Evolutionary conservation across 441 rosid genomes (phyloP), one percentile per base, ranked within the genome.

Genomic region (Jatropha multifida): DNA sequence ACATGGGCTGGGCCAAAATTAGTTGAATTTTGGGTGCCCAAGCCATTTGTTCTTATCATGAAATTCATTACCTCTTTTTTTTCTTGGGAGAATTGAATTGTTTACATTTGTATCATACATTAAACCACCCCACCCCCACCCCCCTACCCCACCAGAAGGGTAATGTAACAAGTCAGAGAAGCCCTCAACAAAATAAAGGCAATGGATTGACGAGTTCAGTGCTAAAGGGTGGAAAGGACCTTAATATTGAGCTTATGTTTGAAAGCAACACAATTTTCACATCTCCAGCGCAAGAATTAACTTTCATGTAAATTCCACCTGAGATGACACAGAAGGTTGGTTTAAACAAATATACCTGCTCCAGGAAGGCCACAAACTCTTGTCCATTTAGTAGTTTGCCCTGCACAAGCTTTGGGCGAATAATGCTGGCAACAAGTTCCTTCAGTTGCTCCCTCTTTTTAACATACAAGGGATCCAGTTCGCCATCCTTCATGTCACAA

Each of bases 401-500:
- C 81, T 88, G 98, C 85, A 96, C 98, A 82, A 94, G 81, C 90
- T 96, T 96, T 71, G 99, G 98, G 51, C 84, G 97, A 79, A 89
- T 80, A 69, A 91, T 81, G 84, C 93, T 90, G 60, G 90, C 81
- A 76, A 96, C 97, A 55, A 96, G 82, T 76, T 87, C 83, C 85
- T 96, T 96, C 90, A 96, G 77, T 38, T 90, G 85, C 44, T 90
- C 96, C 83, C 93, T 89, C 84, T 78, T 96, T 81, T 82, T 76
- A 65, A 96, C 97, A 84, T 96, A 96, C 61, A 76, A 23, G 12
- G 91, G 87, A 54, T 96, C 99, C 62, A 96, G 94, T 61, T 96
- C 96, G 75, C 81, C 89, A 83, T 96, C 99, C 84, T 91, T 92
- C 86, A 96, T 72, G 84, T 96, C 99, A 78, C 99, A 96, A 60